Evolutionary conservation across 176 grass and related monocot species (phyloP), one percentile per base, ranked within the genome.

Genomic region (Aegilops sharonensis): DNA sequence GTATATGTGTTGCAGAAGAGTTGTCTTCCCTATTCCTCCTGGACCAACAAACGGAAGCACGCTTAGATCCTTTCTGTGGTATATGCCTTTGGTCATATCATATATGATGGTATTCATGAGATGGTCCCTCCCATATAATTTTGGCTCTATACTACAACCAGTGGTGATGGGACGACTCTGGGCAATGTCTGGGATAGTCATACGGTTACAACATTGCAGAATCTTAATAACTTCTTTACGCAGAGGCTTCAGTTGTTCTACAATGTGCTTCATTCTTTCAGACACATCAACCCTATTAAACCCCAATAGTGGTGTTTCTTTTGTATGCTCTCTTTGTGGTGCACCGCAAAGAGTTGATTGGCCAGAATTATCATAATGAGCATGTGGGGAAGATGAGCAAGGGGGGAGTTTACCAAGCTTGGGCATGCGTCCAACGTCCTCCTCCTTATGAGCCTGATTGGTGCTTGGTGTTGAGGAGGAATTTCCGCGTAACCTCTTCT

Each of bases 1-100:
- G 18, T 87, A 89, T 21, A 89, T 11, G 5, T 83, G 10, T 42
- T 92, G 73, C 30, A 34, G 62, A 31, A 92, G 68, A 76, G 91
- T 76, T 60, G 83, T 92, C 77, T 92, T 92, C 4, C 91, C 80
- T 64, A 92, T 61, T 0, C 86, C 91, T 0, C 91, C 87, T 0
- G 77, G 65, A 3, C 91, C 91, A 63, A 87, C 73, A 68, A 92
- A 77, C 1, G 83, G 60, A 80, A 92, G 25, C 4, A 89, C 59
- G 2, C 36, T 45, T 0, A 89, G 18, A 1, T 42, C 54, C 13
- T 50, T 2, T 0, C 10, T 15, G 47, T 2, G 35, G 45, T 18
- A 61, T 57, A 34, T 0, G 10, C 12, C 4, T 3, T 34, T 34
- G 32, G 32, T 34, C 3, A 34, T 34, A 34, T 34, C 32, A 34